These are phyloP conservation scores for Cadophora sp. DNA, from an alignment of 2,329 filamentous ascomycete species.

Conservation along the genomic window DNA sequence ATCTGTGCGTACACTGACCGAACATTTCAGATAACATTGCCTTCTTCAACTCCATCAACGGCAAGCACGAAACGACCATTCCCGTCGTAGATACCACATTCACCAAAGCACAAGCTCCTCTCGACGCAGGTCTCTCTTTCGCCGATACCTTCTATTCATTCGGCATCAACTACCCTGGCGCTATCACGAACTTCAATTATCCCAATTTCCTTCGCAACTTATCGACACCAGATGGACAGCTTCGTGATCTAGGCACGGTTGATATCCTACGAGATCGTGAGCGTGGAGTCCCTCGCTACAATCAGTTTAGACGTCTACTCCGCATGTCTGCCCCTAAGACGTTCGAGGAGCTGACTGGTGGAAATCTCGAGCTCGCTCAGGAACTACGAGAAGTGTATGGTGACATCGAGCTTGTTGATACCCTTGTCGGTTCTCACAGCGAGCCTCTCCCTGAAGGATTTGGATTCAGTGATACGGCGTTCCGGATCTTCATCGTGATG, in stretches of 20 bases:
- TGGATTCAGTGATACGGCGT: slow-evolving; percentile 30
- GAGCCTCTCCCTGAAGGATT: slow-evolving; percentile 28
- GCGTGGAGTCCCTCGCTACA: slow-evolving; percentile 28
- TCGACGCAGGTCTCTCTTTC: slow-evolving; percentile 18
- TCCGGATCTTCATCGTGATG: slow-evolving; percentile 31
- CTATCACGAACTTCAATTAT: slow-evolving; percentile 27
- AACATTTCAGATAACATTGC: slow-evolving; percentile 25
- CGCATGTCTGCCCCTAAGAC: slow-evolving; percentile 24
- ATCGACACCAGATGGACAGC: slow-evolving; percentile 18
- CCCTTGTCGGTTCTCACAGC: slow-evolving; percentile 21
- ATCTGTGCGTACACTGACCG: neutral
- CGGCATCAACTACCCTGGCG: slow-evolving; percentile 30
- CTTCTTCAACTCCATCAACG: slow-evolving; percentile 23
- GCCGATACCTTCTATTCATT: slow-evolving; percentile 29
- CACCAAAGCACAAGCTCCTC: slow-evolving; percentile 23
- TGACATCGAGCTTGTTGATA: slow-evolving; percentile 29
- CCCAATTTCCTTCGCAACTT: slow-evolving; percentile 28
- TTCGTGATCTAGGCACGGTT: slow-evolving; percentile 21
- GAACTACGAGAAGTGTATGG: slow-evolving; percentile 16
- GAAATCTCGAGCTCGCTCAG: slow-evolving; percentile 18
- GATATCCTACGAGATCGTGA: slow-evolving; percentile 30
- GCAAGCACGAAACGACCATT: slow-evolving; percentile 19
- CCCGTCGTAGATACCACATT: slow-evolving; percentile 23
- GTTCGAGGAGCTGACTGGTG: slow-evolving; percentile 26
- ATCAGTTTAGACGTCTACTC: slow-evolving; percentile 25